These are phyloP conservation scores for Musa itinerans DNA, from an alignment of 176 grass and related monocot species.

Conservation along the genomic window DNA sequence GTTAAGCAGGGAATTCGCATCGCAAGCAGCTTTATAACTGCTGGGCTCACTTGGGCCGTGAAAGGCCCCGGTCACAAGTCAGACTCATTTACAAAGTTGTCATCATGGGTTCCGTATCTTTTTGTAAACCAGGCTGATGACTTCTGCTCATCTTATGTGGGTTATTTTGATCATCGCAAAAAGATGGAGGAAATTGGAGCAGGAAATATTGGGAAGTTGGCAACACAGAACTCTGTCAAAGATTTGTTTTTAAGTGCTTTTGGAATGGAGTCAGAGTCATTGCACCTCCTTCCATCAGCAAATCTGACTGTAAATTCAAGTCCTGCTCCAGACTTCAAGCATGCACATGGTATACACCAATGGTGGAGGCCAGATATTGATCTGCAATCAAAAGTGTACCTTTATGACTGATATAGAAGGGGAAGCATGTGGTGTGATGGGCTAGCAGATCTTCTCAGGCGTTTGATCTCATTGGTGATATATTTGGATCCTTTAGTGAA, in stretches of 20 bases:
- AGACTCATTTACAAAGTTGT: conserved; percentile 39
- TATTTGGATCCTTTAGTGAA: no score
- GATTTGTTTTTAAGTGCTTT: conserved; percentile 52
- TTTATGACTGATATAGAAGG: not conserved
- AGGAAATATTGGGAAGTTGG: conserved; percentile 43
- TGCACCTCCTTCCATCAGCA: conserved; percentile 64
- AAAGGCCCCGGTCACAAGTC: conserved; percentile 2
- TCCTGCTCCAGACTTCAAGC: conserved; percentile 43
- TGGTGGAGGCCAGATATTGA: conserved; percentile 50
- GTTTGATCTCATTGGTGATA: no score
- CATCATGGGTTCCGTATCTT: conserved; percentile 49
- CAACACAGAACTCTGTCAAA: conserved; percentile 56
- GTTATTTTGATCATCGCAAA: conserved; percentile 61
- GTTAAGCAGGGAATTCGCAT: conserved; percentile 49
- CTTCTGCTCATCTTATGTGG: conserved; percentile 57
- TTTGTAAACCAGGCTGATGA: conserved; percentile 61
- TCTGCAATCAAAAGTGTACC: conserved; percentile 32
- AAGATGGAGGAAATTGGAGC: conserved; percentile 71
- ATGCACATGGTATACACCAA: conserved; percentile 73
- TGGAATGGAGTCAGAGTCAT: conserved; percentile 34
- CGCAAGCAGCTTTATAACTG: conserved; percentile 46
- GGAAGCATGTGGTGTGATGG: not conserved
- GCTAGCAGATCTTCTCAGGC: no score
- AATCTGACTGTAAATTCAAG: conserved; percentile 48
- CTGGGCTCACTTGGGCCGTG: conserved; percentile 28